Evolutionary conservation across 2,329 filamentous ascomycete genomes (phyloP).

Genomic region (Ophiostoma populinum): DNA sequence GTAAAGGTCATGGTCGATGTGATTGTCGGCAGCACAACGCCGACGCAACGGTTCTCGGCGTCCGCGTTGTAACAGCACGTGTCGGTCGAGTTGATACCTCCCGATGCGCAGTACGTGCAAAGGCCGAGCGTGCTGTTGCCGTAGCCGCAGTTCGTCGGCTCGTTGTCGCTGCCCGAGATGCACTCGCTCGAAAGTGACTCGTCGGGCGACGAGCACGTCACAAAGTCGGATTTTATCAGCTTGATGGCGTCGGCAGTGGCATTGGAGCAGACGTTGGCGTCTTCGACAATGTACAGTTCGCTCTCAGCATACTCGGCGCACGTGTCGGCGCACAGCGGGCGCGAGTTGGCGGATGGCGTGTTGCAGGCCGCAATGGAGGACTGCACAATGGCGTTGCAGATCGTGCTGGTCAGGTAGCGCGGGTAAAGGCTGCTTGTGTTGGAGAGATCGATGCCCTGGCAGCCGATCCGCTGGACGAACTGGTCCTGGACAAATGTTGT

Average conservation of each 20-base stretch:
- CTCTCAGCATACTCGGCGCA: constrained; percentile 74
- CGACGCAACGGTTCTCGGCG: constrained; percentile 53
- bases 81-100: constrained; percentile 80
- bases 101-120: constrained; percentile 71
- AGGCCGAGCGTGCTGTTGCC: constrained; percentile 53
- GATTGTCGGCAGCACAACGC: constrained; percentile 63
- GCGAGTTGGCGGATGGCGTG: constrained; percentile 44
- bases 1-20: constrained; percentile 49
- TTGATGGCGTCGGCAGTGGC: constrained; percentile 47
- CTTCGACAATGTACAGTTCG: constrained; percentile 68
- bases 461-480: constrained; percentile 73
- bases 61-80: constrained; percentile 81
- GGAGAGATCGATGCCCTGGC: constrained; percentile 55
- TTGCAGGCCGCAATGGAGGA: constrained; percentile 59
- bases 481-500: constrained; percentile 60
- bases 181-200: constrained; percentile 60
- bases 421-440: constrained; percentile 77
- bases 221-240: constrained; percentile 83
- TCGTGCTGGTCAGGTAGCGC: constrained; percentile 75
- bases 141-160: constrained; percentile 77
- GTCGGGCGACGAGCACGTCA: constrained; percentile 71
- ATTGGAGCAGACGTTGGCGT: constrained; percentile 53
- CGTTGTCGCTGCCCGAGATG: constrained; percentile 61
- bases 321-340: constrained; percentile 73
- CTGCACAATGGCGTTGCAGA: constrained; percentile 90